Conservation (phyloP, 192 early-diverging fungal species). For the Borealophlyctis nickersoniae region DNA sequence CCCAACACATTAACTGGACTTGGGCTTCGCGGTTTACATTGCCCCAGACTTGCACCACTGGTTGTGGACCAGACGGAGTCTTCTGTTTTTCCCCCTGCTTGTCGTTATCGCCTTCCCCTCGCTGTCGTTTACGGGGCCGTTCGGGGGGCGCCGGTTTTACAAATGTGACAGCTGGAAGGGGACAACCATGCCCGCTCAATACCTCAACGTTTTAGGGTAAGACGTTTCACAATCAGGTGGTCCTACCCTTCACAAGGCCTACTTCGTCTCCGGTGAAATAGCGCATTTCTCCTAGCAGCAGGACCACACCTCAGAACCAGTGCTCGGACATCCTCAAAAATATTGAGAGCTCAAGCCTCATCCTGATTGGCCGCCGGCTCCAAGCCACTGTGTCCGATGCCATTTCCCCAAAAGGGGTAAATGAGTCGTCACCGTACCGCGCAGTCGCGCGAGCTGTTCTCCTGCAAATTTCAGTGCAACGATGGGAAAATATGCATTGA, state of each 20-base stretch:
- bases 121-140: neutral
- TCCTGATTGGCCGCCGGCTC: no score
- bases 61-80: neutral
- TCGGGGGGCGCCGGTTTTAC: neutral
- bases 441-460: no score
- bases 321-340: no score
- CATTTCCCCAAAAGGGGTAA: no score
- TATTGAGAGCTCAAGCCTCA: no score
- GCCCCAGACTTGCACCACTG: neutral
- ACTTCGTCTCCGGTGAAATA: constrained; percentile 33
- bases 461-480: no score
- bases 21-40: constrained; percentile 8
- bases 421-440: no score
- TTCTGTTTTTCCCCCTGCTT: neutral
- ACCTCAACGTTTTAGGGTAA: no score
- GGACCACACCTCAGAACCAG: no score
- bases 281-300: no score
- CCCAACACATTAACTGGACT: constrained; percentile 22
- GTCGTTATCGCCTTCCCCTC: neutral
- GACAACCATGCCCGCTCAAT: neutral
- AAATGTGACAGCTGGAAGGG: neutral
- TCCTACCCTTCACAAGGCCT: constrained; percentile 15
- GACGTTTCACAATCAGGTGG: neutral
- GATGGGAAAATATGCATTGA: no score
- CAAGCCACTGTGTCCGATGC: no score